Conservation (phyloP, 108 stramenopile species). For the Conticribra guillardii region DNA sequence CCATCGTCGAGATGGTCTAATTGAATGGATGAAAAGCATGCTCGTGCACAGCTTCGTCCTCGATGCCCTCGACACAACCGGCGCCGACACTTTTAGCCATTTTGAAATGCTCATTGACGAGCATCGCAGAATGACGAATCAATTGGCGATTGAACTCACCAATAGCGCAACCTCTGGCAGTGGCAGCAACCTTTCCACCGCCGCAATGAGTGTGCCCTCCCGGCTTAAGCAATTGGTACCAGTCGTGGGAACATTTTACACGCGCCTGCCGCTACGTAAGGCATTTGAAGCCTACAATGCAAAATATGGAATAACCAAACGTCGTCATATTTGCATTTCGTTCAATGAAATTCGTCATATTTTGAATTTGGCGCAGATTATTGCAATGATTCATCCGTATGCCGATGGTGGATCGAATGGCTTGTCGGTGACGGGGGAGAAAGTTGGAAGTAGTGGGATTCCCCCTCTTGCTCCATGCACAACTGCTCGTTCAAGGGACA, state of each 20-base stretch:
- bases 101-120: constrained; percentile 93
- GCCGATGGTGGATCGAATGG: constrained; percentile 4
- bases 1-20: constrained; percentile 88
- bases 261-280: constrained; percentile 72
- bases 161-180: constrained; percentile 29
- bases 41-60: constrained; percentile 90
- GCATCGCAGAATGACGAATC: constrained; percentile 62
- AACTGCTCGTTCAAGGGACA: background rate
- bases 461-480: background rate
- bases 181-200: background rate
- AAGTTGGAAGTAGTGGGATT: background rate
- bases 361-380: constrained; percentile 90
- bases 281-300: constrained; percentile 88
- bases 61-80: constrained; percentile 83
- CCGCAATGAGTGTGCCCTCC: constrained; percentile 30
- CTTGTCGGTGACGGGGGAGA: too few relatives aligned
- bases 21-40: constrained; percentile 96
- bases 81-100: constrained; percentile 84
- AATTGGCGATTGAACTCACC: constrained; percentile 25
- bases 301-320: constrained; percentile 80
- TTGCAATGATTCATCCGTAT: constrained; percentile 67
- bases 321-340: constrained; percentile 83
- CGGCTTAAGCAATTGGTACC: constrained; percentile 83
- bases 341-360: constrained; percentile 95
- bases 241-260: constrained; percentile 88